Conservation (phyloP, 768 basidiomycete species). For the Psilocybe cubensis region DNA sequence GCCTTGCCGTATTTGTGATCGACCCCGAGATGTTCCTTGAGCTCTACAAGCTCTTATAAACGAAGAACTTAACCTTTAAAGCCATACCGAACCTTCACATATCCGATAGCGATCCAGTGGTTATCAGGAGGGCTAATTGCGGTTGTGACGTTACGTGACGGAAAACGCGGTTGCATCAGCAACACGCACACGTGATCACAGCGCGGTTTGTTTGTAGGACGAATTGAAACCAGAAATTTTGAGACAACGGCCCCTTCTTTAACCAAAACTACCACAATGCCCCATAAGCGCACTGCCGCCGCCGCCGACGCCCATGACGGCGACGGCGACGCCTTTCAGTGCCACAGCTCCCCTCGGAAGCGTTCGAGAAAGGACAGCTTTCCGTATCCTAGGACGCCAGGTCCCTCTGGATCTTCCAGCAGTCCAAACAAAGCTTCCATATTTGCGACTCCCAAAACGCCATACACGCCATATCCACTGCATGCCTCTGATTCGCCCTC, state of each 20-base stretch:
- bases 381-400: not conserved
- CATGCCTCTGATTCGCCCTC: slow-evolving; percentile 69
- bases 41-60: too few relatives aligned
- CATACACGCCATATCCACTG: slow-evolving; percentile 47
- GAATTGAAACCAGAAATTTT: not conserved
- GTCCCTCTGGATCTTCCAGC: slow-evolving; percentile 5
- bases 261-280: not conserved
- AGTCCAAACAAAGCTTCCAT: slow-evolving; percentile 1
- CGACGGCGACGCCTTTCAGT: not conserved
- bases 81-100: too few relatives aligned
- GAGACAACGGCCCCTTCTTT: not conserved
- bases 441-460: slow-evolving; percentile 21
- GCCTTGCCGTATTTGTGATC: too few relatives aligned
- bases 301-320: not conserved
- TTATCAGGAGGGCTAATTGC: too few relatives aligned
- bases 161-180: too few relatives aligned
- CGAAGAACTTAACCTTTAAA: too few relatives aligned
- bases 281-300: not conserved
- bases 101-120: too few relatives aligned
- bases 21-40: too few relatives aligned
- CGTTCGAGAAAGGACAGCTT: slow-evolving; percentile 4
- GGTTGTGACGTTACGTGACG: too few relatives aligned
- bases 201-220: too few relatives aligned
- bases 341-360: slow-evolving; percentile 6
- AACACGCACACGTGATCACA: too few relatives aligned